Conservation (phyloP, 1,139 yeast species). For the Zhuliangozyma parablackwelliae region DNA sequence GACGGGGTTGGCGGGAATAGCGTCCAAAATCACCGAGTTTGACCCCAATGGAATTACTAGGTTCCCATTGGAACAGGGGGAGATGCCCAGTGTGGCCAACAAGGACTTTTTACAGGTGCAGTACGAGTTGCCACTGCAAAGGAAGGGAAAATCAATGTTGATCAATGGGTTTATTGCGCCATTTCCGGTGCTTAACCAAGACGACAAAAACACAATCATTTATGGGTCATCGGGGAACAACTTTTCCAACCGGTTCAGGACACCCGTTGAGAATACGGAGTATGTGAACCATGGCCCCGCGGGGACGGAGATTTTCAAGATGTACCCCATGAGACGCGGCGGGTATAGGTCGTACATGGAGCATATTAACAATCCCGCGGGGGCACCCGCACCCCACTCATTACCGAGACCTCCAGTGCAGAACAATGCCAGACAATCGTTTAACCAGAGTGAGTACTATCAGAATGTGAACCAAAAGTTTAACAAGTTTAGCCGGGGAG, state of each 20-base stretch:
- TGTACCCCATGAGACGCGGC: conserved; percentile 36
- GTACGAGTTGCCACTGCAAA: conserved; percentile 54
- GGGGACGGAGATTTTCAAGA: conserved; percentile 30
- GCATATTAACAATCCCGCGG: conserved; percentile 8
- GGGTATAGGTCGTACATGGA: conserved; percentile 36
- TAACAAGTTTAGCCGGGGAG: conserved; percentile 10
- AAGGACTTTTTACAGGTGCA: conserved; percentile 51
- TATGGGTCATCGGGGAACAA: conserved; percentile 29
- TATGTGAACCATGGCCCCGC: conserved; percentile 42
- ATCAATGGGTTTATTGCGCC: conserved; percentile 74
- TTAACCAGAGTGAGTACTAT: conserved; percentile 6
- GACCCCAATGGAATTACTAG: conserved; percentile 41
- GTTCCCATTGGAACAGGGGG: conserved; percentile 61
- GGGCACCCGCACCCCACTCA: conserved; percentile 2
- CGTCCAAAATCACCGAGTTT: conserved; percentile 41
- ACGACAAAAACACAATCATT: conserved; percentile 62
- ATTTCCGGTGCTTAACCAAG: conserved; percentile 55
- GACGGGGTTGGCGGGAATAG: conserved; percentile 68
- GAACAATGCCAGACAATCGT: conserved; percentile 4
- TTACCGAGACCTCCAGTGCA: conserved; percentile 2
- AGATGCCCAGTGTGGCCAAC: conserved; percentile 55
- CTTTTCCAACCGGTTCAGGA: conserved; percentile 24
- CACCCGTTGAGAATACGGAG: conserved; percentile 30
- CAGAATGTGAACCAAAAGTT: conserved; percentile 8
- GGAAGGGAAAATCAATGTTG: conserved; percentile 72